phyloP scores from a whole-genome alignment of 208 protist genomes.

The Leishmania tropica region DNA sequence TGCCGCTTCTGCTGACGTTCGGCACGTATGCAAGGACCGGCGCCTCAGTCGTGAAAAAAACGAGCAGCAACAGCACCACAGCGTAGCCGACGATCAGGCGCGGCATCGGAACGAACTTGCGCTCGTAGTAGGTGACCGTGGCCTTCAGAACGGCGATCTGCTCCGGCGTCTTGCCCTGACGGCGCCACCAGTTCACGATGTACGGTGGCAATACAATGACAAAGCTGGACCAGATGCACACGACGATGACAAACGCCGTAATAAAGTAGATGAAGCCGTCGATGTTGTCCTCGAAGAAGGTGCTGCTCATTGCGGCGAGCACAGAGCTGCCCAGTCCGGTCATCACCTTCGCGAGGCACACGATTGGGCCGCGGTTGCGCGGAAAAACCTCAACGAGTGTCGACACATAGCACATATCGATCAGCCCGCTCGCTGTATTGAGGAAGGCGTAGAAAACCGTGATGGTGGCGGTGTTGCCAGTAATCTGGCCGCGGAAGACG shows the following conservation, averaged over 20 bases:
- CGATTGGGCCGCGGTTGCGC: slow-evolving; percentile 65
- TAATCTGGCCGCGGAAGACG: slow-evolving; percentile 41
- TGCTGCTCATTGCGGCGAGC: slow-evolving; percentile 44
- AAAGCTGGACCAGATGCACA: slow-evolving; percentile 47
- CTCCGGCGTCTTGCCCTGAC: slow-evolving; percentile 46
- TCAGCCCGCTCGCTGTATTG: slow-evolving; percentile 51
- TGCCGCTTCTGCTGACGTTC: slow-evolving; percentile 24
- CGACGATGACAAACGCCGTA: slow-evolving; percentile 41
- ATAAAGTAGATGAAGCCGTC: slow-evolving; percentile 64
- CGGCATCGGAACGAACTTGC: slow-evolving; percentile 57
- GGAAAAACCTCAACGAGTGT: slow-evolving; percentile 65
- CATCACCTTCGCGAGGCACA: slow-evolving; percentile 79
- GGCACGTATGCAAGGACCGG: slow-evolving; percentile 51
- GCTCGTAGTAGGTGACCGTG: slow-evolving; percentile 42
- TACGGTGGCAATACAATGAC: slow-evolving; percentile 65
- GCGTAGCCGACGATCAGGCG: slow-evolving; percentile 50
- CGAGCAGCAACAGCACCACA: slow-evolving; percentile 37
- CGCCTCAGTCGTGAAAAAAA: slow-evolving; percentile 65
- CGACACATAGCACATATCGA: slow-evolving; percentile 55
- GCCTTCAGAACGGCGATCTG: slow-evolving; percentile 39
- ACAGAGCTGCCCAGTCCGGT: slow-evolving; percentile 68
- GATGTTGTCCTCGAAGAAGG: slow-evolving; percentile 52
- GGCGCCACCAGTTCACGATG: slow-evolving; percentile 63
- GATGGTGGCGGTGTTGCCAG: slow-evolving; percentile 51
- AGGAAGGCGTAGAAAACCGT: slow-evolving; percentile 70